Base-by-base conservation (phyloP, 345 rosid species). In the Camelina laxa region DNA sequence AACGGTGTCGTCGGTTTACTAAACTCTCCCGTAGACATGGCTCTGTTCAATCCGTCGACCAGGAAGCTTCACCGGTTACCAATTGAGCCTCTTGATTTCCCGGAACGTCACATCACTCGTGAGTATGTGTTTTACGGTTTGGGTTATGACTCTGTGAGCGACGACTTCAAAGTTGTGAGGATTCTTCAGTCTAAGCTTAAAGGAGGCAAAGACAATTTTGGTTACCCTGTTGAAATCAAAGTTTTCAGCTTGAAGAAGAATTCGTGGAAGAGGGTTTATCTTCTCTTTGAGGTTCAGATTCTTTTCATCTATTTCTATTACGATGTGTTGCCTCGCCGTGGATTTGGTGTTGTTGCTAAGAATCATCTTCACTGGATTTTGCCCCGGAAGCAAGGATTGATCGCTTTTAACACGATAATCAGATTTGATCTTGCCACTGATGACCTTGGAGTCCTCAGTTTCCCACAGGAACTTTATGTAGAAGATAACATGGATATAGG, bases 351-450 rank as follows among this genome's bases (percentile, higher is more conserved):
- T 39, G 48, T 36, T 47, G 85, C 74, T 31, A 4, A 56, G 58
- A 87, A 83, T 9, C 70, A 79, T 48, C 80, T 87, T 7, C 88
- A 87, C 67, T 87, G 88, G 91, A 31, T 78, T 0, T 63, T 82
- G 78, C 69, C 79, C 30, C 61, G 53, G 30, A 57, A 33, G 17
- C 65, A 45, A 5, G 75, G 64, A 27, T 14, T 49, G 9, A 16
- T 38, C 5, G 64, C n/a, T 9, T 41, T 27, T n/a, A 49, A 16
- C 10, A 11, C 65, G 1, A 64, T 87, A 24, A 45, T 83, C 9
- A 84, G 77, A 1, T 81, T 85, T 58, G 83, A 87, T 80, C 68
- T 87, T 14, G 80, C 47, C 19, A 20, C 45, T 6, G 87, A 85
- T 63, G 73, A 66, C 19, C 75, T 45, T 36, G 69, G 14, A 22